Conservation (phyloP, 805 yeast genomes). For the Suhomyces emberorum region DNA sequence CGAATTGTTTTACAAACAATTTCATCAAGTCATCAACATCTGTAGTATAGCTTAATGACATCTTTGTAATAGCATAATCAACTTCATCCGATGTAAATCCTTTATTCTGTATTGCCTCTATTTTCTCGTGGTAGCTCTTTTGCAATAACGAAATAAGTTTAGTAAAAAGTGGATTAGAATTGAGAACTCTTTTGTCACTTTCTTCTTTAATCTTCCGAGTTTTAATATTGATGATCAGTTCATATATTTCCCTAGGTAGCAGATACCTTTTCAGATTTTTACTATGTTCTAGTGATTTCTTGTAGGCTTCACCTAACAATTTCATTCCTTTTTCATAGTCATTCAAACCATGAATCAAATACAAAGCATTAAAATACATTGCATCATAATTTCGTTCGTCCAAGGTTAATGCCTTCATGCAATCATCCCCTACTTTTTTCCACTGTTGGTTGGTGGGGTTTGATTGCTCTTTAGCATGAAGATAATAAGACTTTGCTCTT, state of each 20-base stretch:
- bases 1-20: conserved; percentile 6
- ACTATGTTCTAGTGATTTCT: conserved; percentile 10
- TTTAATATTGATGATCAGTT: conserved; percentile 9
- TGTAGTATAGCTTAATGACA: conserved; percentile 8
- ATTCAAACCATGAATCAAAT: conserved; percentile 6
- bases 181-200: conserved; percentile 3
- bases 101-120: conserved; percentile 3
- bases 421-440: conserved; percentile 14
- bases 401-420: conserved; percentile 11
- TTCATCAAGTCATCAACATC: conserved; percentile 9
- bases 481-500: conserved; percentile 14
- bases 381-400: conserved; percentile 15
- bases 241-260: conserved; percentile 15
- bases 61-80: conserved; percentile 5
- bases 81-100: conserved; percentile 1
- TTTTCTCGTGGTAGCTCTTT: conserved; percentile 8
- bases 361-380: conserved; percentile 11
- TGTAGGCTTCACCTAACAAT: conserved; percentile 11
- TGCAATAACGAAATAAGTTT: conserved; percentile 8
- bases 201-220: conserved; percentile 4
- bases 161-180: conserved; percentile 8
- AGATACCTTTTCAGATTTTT: conserved; percentile 11
- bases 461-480: conserved; percentile 1
- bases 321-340: conserved; percentile 10
- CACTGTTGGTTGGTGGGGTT: conserved; percentile 8